Evolutionary conservation across 2,329 filamentous ascomycete species (phyloP).

Genomic region (Cordyceps tenuipes): DNA sequence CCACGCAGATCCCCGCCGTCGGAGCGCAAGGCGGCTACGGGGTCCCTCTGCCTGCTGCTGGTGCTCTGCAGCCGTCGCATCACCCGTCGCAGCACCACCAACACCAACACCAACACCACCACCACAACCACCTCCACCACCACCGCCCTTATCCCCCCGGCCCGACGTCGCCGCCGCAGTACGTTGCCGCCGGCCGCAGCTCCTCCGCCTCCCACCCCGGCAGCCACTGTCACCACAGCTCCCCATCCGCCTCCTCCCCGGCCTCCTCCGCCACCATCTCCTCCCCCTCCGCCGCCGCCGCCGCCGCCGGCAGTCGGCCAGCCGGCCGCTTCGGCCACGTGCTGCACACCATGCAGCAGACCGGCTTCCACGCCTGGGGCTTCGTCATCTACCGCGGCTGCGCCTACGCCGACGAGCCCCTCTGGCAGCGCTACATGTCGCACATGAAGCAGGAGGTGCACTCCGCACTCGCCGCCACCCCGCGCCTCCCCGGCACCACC

Average conservation of each 20-base stretch:
- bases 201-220: too few relatives aligned
- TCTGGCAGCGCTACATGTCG: not conserved
- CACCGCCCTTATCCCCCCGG: not conserved
- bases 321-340: slow-evolving; percentile 3
- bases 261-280: not conserved
- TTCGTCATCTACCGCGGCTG: slow-evolving; percentile 10
- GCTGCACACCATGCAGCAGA: slow-evolving; percentile 6
- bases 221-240: too few relatives aligned
- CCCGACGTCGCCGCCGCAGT: not conserved
- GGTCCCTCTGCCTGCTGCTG: not conserved
- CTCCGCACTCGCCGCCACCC: not conserved
- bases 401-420: slow-evolving; percentile 2
- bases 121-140: not conserved
- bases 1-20: not conserved
- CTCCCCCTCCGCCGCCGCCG: too few relatives aligned
- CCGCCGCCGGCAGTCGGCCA: not conserved
- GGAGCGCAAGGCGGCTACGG: not conserved
- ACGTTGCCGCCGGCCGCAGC: not conserved
- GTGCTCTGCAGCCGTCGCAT: slow-evolving; percentile 1
- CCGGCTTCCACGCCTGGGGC: slow-evolving; percentile 5
- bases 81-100: not conserved
- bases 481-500: not conserved
- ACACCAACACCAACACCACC: not conserved
- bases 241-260: not conserved
- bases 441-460: not conserved